Evolutionary conservation across 1,139 yeast genomes (phyloP).

Genomic region (Kluyveromyces sp.): DNA sequence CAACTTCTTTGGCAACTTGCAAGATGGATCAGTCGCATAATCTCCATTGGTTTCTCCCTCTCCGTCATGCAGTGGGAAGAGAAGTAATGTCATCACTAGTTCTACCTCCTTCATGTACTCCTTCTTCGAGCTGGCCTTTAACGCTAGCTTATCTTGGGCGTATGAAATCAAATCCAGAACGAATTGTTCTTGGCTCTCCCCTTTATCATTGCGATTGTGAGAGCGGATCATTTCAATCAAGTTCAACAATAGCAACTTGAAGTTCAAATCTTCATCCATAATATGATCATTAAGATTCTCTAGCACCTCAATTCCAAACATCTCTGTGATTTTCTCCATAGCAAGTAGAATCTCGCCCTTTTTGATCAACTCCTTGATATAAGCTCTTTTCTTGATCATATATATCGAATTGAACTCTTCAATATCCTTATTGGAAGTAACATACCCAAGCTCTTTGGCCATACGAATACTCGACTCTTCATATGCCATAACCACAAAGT

Average conservation of each 20-base stretch:
- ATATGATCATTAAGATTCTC: conserved; percentile 12
- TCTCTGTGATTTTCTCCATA: conserved; percentile 20
- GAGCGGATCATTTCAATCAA: conserved; percentile 56
- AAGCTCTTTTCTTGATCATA: conserved; percentile 22
- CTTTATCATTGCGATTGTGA: conserved; percentile 32
- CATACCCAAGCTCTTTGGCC: conserved; percentile 25
- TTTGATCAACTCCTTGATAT: conserved; percentile 22
- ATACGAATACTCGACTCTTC: conserved; percentile 26
- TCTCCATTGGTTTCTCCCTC: conserved; percentile 16
- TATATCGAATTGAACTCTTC: conserved; percentile 22
- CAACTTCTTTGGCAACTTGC: conserved; percentile 43
- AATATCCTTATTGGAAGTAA: conserved; percentile 21
- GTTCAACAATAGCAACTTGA: conserved; percentile 51
- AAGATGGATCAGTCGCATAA: conserved; percentile 21
- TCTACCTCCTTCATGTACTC: conserved; percentile 56
- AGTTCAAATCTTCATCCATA: conserved; percentile 39
- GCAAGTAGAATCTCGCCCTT: conserved; percentile 22
- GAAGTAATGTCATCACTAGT: conserved; percentile 56
- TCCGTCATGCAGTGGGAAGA: conserved; percentile 38
- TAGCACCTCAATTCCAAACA: conserved; percentile 23
- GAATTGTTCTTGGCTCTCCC: conserved; percentile 36
- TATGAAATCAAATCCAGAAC: conserved; percentile 51
- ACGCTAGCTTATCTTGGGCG: conserved; percentile 53
- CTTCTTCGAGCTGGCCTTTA: conserved; percentile 45
- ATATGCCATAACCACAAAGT: conserved; percentile 26